Conservation (phyloP, 2,329 filamentous ascomycete genomes). For the Aurifilum marmelostoma region DNA sequence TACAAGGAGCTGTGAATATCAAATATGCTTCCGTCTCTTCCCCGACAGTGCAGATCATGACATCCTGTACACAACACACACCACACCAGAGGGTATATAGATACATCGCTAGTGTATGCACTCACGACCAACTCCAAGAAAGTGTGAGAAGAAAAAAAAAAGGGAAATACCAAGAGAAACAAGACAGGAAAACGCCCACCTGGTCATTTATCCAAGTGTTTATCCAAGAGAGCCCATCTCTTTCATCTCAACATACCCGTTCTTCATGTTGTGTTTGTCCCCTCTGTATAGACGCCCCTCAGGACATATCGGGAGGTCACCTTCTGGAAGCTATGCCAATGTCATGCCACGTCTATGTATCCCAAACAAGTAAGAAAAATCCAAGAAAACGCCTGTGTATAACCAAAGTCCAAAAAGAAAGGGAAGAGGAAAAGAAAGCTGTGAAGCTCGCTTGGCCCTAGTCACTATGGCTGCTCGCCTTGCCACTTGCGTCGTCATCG, state of each 20-base stretch:
- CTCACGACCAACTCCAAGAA: not conserved
- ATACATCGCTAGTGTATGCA: constrained; percentile 3
- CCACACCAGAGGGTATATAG: not conserved
- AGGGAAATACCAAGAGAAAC: too few relatives aligned
- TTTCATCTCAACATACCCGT: not conserved
- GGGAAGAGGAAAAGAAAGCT: not conserved
- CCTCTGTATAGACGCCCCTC: not conserved
- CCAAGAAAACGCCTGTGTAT: constrained; percentile 4
- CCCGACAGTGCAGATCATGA: not conserved
- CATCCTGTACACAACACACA: not conserved
- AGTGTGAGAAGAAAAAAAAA: too few relatives aligned
- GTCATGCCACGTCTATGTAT: not conserved
- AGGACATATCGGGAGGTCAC: not conserved
- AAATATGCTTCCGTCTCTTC: not conserved
- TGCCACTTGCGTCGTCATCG: constrained; percentile 37
- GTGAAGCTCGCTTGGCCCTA: constrained; percentile 3
- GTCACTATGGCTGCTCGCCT: constrained; percentile 22
- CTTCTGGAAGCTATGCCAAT: not conserved
- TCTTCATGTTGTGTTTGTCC: not conserved
- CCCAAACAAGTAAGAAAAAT: too few relatives aligned
- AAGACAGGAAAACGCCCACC: not conserved
- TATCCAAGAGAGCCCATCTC: not conserved
- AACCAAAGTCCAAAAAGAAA: not conserved
- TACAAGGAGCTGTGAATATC: not conserved
- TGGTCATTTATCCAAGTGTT: not conserved